These are phyloP conservation scores for Dothidotthia symphoricarpi DNA, from an alignment of 2,329 filamentous ascomycete species.

Conservation along the genomic window DNA sequence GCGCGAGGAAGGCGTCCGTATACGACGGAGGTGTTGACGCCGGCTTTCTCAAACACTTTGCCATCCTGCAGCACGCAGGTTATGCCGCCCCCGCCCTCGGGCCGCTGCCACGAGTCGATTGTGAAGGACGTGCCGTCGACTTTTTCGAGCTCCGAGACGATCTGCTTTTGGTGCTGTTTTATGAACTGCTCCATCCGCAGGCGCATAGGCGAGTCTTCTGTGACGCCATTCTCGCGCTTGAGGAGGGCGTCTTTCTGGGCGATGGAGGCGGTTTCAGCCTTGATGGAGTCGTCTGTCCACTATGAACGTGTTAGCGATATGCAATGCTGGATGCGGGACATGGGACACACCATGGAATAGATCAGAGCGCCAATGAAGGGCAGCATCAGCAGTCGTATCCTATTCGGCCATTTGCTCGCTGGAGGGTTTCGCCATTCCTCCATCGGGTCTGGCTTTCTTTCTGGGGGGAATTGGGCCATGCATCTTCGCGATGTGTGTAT, in stretches of 20 bases:
- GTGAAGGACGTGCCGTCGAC: slow-evolving; percentile 82
- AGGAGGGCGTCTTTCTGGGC: slow-evolving; percentile 79
- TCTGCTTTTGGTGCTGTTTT: slow-evolving; percentile 85
- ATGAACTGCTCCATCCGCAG: slow-evolving; percentile 97
- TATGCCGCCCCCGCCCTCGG: slow-evolving; percentile 87
- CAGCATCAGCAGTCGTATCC: slow-evolving; percentile 48
- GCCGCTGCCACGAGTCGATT: slow-evolving; percentile 81
- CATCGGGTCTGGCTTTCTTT: slow-evolving; percentile 29
- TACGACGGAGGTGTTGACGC: slow-evolving; percentile 91
- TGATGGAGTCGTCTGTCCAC: slow-evolving; percentile 41
- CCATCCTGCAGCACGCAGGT: slow-evolving; percentile 94
- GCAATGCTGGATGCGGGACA: no score
- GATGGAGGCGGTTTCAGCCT: slow-evolving; percentile 65
- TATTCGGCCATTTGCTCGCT: slow-evolving; percentile 40
- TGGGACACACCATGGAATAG: slow-evolving; percentile 58
- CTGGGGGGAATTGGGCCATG: slow-evolving; percentile 20
- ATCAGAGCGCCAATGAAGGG: slow-evolving; percentile 55
- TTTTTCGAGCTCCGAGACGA: slow-evolving; percentile 77
- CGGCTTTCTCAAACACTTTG: slow-evolving; percentile 96
- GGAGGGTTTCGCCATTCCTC: slow-evolving; percentile 37
- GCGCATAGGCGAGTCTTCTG: slow-evolving; percentile 84
- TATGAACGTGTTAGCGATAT: slow-evolving; percentile 13
- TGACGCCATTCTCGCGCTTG: slow-evolving; percentile 75
- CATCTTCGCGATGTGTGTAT: slow-evolving; percentile 15
- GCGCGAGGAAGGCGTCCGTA: slow-evolving; percentile 86